A percentile compares a stretch with the other conserved stretches of the same genome.
Conservation (phyloP, 208 protist species). For the Leishmania gerbilli region DNA sequence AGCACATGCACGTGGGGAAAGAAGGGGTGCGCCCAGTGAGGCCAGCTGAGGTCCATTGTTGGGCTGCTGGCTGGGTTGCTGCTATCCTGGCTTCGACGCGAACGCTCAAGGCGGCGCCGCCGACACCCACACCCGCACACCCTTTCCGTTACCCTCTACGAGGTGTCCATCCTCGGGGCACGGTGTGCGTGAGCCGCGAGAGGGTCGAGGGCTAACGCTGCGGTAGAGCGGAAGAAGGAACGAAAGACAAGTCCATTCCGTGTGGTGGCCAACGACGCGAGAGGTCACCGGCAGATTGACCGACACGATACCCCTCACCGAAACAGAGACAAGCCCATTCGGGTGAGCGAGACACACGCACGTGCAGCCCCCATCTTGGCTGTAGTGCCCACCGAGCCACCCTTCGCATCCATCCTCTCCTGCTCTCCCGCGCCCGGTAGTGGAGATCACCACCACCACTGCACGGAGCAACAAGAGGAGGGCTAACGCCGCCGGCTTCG, state of each 20-base stretch:
- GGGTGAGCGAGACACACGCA: background rate
- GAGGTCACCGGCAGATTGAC: background rate
- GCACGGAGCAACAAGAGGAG: too few relatives aligned
- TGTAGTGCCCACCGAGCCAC: background rate
- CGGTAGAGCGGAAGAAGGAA: background rate
- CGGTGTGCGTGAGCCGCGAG: background rate
- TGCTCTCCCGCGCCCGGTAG: background rate
- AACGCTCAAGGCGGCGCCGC: too few relatives aligned
- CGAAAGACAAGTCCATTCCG: background rate
- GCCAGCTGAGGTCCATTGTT: too few relatives aligned
- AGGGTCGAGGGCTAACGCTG: background rate
- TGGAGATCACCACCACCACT: background rate
- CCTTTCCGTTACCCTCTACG: background rate
- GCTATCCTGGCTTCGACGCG: too few relatives aligned
- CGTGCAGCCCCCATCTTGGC: background rate
- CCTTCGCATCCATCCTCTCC: background rate
- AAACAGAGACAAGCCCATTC: background rate
- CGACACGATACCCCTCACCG: background rate
- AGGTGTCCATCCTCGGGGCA: background rate
- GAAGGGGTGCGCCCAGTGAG: too few relatives aligned
- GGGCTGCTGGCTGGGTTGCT: too few relatives aligned
- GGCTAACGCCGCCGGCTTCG: too few relatives aligned
- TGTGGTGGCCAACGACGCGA: background rate
- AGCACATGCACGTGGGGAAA: too few relatives aligned
- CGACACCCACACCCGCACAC: too few relatives aligned